These are phyloP conservation scores for Xylariaceae sp. DNA, from an alignment of 2,329 filamentous ascomycete genomes.

Conservation along the genomic window DNA sequence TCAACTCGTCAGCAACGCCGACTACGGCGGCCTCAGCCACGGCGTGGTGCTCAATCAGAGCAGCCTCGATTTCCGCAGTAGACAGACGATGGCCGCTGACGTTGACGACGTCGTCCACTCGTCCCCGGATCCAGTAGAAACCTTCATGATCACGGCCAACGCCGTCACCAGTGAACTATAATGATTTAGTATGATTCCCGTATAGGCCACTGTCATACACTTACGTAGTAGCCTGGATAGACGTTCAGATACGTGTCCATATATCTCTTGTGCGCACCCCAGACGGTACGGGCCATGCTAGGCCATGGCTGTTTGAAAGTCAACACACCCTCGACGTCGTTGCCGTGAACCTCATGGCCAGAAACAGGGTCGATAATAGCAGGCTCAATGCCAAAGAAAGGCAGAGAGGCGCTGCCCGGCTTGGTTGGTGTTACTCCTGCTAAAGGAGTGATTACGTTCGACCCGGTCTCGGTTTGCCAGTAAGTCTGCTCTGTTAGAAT, in stretches of 20 bases:
- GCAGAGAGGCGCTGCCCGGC: conserved; percentile 91
- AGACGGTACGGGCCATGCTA: conserved; percentile 97
- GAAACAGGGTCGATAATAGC: conserved; percentile 96
- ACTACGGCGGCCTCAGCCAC: conserved; percentile 96
- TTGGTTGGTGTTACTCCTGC: conserved; percentile 95
- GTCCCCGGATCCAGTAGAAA: conserved; percentile 99
- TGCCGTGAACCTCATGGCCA: conserved; percentile 89
- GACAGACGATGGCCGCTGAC: conserved; percentile 95
- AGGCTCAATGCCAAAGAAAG: conserved; percentile 98
- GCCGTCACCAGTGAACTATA: conserved; percentile 85
- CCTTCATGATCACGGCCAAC: conserved; percentile 96
- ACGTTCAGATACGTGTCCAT: conserved; percentile 99
- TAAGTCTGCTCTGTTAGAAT: conserved; percentile 70
- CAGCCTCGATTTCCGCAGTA: conserved; percentile 96
- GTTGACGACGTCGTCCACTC: conserved; percentile 98
- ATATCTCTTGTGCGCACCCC: conserved; percentile 96
- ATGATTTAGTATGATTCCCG: conserved; percentile 21
- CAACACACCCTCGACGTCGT: conserved; percentile 95
- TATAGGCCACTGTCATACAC: conserved; percentile 40
- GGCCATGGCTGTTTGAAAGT: conserved; percentile 98
- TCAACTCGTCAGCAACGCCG: conserved; percentile 89
- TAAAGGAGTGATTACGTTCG: conserved; percentile 91
- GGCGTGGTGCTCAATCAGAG: conserved; percentile 85
- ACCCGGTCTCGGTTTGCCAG: conserved; percentile 99
- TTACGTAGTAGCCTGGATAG: conserved; percentile 96